phyloP scores from a whole-genome alignment of 352 stramenopile species.

The Phytophthora agathidicida region DNA sequence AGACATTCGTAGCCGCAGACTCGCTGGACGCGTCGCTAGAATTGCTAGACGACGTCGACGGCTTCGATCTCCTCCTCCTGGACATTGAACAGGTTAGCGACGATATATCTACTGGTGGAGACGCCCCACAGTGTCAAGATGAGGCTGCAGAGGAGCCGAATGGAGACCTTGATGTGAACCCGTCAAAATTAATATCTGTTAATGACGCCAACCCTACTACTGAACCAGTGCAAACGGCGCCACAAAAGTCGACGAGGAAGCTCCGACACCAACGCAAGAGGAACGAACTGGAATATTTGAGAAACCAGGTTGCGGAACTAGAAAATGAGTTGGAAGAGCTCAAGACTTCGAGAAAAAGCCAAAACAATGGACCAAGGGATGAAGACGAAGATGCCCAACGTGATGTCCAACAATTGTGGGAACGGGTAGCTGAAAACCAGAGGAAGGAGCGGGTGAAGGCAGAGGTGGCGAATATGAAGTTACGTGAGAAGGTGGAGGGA shows the following conservation, averaged over 20 bases:
- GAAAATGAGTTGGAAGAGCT: constrained; percentile 29
- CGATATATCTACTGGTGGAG: neutral
- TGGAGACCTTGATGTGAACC: constrained; percentile 1
- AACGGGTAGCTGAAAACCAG: constrained; percentile 33
- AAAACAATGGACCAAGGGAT: neutral
- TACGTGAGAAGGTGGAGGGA: constrained; percentile 25
- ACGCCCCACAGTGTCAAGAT: neutral
- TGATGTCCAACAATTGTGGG: constrained; percentile 20
- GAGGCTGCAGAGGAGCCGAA: neutral
- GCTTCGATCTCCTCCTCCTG: constrained; percentile 1
- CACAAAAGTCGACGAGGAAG: constrained; percentile 8
- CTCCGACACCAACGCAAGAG: constrained; percentile 22
- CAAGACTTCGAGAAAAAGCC: neutral
- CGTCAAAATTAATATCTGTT: neutral
- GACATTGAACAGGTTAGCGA: neutral
- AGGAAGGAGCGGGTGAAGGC: constrained; percentile 19
- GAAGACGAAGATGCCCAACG: neutral
- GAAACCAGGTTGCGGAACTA: constrained; percentile 32
- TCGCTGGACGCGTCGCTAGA: constrained; percentile 5
- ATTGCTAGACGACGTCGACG: constrained; percentile 19
- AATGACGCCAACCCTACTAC: neutral
- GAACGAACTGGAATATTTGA: constrained; percentile 38
- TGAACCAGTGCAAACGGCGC: neutral
- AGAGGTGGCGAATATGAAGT: constrained; percentile 36
- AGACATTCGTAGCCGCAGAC: neutral